Conservation (phyloP, 2,329 filamentous ascomycete species). For the Sclerotinia minor region DNA sequence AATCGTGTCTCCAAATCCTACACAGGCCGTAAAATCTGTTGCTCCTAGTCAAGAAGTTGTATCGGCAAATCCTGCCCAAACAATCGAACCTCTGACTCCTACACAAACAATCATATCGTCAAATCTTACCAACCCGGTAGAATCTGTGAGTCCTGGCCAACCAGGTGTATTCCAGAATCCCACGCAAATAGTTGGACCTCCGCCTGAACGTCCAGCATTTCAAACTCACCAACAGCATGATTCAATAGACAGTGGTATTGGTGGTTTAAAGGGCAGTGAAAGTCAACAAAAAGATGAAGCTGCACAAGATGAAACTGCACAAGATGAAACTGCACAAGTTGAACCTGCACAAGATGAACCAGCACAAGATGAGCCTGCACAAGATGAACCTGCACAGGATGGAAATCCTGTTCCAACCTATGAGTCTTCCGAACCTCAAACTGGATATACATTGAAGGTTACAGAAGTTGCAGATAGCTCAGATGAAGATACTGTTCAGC, state of each 20-base stretch:
- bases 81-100: too few species aligned
- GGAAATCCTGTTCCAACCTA: background rate
- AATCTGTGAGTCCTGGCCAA: too few species aligned
- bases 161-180: too few species aligned
- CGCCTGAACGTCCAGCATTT: background rate
- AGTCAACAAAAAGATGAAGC: background rate
- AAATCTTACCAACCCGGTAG: background rate
- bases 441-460: too few species aligned
- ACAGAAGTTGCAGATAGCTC: background rate
- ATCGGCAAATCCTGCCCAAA: too few species aligned
- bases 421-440: background rate
- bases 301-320: background rate
- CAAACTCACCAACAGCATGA: background rate
- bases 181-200: background rate
- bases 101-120: rapidly evolving
- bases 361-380: background rate
- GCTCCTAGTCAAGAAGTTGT: too few species aligned
- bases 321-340: too few species aligned
- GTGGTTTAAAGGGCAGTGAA: background rate
- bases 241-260: conserved; percentile 1
- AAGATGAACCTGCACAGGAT: background rate
- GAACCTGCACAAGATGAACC: background rate
- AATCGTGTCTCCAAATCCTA: too few species aligned
- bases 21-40: too few species aligned
- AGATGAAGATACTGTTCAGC: background rate